Evolutionary conservation across 768 basidiomycete species (phyloP).

Genomic region (Pisolithus sp.): DNA sequence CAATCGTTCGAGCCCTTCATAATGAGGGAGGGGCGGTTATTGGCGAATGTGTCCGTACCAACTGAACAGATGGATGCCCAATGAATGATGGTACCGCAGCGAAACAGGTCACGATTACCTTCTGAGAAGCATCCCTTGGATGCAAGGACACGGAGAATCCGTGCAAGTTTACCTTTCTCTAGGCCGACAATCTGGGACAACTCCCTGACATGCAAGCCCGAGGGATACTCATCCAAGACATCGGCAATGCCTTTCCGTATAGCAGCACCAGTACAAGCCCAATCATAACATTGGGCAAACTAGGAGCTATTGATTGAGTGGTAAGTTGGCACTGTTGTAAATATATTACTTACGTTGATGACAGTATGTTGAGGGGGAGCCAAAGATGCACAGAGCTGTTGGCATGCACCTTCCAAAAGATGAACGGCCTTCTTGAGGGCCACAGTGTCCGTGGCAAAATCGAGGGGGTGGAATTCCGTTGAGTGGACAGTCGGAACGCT

Average conservation of each 20-base stretch:
- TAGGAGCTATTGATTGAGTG: neutral
- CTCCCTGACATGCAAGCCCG: constrained; percentile 25
- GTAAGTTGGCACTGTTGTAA: neutral
- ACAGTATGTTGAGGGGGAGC: constrained; percentile 29
- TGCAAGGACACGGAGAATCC: constrained; percentile 25
- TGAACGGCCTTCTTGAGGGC: constrained; percentile 15
- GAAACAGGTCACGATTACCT: constrained; percentile 12
- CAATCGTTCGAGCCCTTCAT: constrained; percentile 11
- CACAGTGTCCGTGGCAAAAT: neutral
- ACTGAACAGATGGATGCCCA: constrained; percentile 10
- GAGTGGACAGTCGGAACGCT: neutral
- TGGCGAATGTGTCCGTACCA: constrained; percentile 22
- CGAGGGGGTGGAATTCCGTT: neutral
- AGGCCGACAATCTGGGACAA: constrained; percentile 18
- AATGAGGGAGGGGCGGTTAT: constrained; percentile 29
- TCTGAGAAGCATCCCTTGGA: constrained; percentile 27
- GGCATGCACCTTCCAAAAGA: constrained; percentile 31
- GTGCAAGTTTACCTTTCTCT: constrained; percentile 23
- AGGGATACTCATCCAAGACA: constrained; percentile 17
- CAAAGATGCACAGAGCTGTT: constrained; percentile 29
- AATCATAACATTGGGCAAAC: neutral
- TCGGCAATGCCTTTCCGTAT: neutral
- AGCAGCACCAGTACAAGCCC: neutral
- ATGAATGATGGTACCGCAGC: neutral
- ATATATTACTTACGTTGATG: constrained; percentile 21